phyloP scores from a whole-genome alignment of 768 basidiomycete genomes.

The Tubosaeta brunneosetosa region DNA sequence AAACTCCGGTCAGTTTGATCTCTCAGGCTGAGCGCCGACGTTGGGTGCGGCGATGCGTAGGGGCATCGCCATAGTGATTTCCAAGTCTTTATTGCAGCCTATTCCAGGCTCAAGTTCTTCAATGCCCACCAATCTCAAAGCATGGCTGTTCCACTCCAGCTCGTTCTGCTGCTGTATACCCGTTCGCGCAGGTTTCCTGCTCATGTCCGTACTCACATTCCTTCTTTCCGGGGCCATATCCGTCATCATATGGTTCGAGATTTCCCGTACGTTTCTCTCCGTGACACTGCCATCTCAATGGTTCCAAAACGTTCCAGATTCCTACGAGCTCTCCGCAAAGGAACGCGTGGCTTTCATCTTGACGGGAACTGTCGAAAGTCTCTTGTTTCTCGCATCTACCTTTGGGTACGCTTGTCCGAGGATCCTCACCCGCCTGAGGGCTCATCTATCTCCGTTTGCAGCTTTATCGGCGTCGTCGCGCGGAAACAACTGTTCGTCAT shows the following conservation, averaged over 20 bases:
- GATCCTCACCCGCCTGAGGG: not conserved
- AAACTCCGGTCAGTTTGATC: constrained; percentile 16
- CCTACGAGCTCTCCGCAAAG: constrained; percentile 27
- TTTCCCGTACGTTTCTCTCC: constrained; percentile 43
- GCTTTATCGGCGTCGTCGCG: constrained; percentile 59
- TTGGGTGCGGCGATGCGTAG: not conserved
- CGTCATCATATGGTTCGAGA: constrained; percentile 57
- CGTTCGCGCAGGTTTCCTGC: constrained; percentile 55
- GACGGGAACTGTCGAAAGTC: constrained; percentile 49
- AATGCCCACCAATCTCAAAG: constrained; percentile 43
- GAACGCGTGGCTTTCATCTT: constrained; percentile 42
- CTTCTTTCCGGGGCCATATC: constrained; percentile 51
- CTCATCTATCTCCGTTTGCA: constrained; percentile 22
- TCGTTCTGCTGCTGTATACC: constrained; percentile 63
- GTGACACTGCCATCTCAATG: not conserved
- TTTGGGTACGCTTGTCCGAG: constrained; percentile 42
- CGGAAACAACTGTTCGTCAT: constrained; percentile 58
- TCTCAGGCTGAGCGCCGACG: constrained; percentile 5
- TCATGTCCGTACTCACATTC: constrained; percentile 50
- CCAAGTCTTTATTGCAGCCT: not conserved
- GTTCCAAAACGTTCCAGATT: constrained; percentile 26
- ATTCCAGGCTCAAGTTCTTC: not conserved
- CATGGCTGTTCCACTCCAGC: constrained; percentile 45
- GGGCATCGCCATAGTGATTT: constrained; percentile 13
- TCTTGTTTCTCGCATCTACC: constrained; percentile 49